These are phyloP conservation scores for Rhizopus arrhizus DNA, from an alignment of 371 early-diverging fungal genomes.

Conservation along the genomic window DNA sequence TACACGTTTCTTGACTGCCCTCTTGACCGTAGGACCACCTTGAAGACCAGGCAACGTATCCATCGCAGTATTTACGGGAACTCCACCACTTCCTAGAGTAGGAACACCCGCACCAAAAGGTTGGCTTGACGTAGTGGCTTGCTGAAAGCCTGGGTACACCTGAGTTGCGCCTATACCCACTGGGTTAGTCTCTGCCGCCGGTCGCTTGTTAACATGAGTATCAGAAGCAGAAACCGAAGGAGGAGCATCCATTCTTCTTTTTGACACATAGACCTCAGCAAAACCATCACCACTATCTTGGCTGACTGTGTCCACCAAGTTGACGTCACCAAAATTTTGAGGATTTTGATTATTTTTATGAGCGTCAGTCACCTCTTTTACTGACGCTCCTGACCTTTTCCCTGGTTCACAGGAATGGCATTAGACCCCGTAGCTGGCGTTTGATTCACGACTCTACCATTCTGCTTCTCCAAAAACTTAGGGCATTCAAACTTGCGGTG, in stretches of 20 bases:
- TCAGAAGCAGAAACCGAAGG: not conserved
- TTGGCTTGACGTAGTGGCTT: no score
- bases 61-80: no score
- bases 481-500: not conserved
- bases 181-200: no score
- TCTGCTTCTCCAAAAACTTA: not conserved
- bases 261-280: not conserved
- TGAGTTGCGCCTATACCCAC: no score
- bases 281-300: not conserved
- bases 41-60: no score
- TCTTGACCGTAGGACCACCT: no score
- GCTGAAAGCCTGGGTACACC: no score
- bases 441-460: not conserved
- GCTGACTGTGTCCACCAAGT: slow-evolving; percentile 1
- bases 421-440: not conserved
- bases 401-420: not conserved
- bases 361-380: slow-evolving; percentile 1
- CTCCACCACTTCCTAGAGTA: not conserved
- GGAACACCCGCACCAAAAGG: not conserved
- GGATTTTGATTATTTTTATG: slow-evolving; percentile 3
- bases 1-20: no score
- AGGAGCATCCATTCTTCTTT: not conserved
- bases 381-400: slow-evolving; percentile 17
- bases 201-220: not conserved
- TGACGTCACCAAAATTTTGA: slow-evolving; percentile 4